Evolutionary conservation across 257 asterid species (phyloP), one percentile per base, ranked within the genome.

Genomic region (Solanum chiquidenum): DNA sequence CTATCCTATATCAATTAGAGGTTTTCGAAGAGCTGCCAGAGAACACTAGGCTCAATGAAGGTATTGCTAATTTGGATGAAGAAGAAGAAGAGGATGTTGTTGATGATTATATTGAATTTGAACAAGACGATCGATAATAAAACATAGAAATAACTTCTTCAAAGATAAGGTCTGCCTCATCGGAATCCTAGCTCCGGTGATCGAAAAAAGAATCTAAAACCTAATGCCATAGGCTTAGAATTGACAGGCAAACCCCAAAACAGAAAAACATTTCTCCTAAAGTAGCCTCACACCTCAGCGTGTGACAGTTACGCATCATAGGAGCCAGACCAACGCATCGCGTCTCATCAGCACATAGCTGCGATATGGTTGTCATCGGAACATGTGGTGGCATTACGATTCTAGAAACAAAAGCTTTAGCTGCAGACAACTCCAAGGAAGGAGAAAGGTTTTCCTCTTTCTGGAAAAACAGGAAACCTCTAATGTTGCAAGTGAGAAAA

Each of bases 21-120:
- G 62, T 18, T 52, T 0, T 52, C 4, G n/a, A 52, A 55, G n/a
- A 55, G n/a, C 62, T 52, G 62, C 62, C 62, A 52, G 98, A 94
- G 89, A 96, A 55, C 94, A 95, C 92, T 20, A 93, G 98, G 95
- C 95, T 95, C 80, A 94, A 93, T 12, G 98, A 94, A 89, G 96
- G 96, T 88, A 91, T 91, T 66, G 94, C 93, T 21, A 93, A 92
- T 27, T 85, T 92, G 44, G 98, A 95, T 27, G 98, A 94, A 85
- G 98, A 96, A 21, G 96, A 96, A 20, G 96, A 93, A 4, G 98
- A 93, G 3, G 93, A 92, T 12, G 92, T 89, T 6, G 95, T 86
- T 5, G 98, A 94, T 20, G 62, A 6, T 72, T 94, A 93, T 91
- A 84, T 96, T 34, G 96, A 94, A 72, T 95, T 95, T 12, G 98